Conservation (phyloP, 495 filamentous ascomycete genomes). For the Talaromyces proteolyticus region DNA sequence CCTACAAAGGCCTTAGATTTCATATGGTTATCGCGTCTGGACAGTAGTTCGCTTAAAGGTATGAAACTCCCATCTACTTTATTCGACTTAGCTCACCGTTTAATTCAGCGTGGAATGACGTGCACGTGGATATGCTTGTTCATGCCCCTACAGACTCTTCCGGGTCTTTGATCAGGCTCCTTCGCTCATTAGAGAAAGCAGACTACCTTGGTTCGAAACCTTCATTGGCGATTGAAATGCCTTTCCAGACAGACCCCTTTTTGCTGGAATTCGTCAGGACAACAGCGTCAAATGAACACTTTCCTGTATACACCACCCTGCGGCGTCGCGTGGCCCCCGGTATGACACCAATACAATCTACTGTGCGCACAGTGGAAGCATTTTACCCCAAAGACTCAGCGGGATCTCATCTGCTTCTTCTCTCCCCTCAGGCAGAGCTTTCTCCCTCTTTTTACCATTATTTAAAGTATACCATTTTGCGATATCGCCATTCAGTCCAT, state of each 20-base stretch:
- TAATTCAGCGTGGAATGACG: conserved; percentile 62
- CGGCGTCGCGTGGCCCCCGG: conserved; percentile 59
- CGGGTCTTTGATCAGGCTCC: conserved; percentile 64
- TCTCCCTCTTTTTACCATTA: conserved; percentile 76
- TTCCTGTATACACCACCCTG: conserved; percentile 49
- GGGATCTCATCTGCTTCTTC: conserved; percentile 65
- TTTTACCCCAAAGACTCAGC: conserved; percentile 65
- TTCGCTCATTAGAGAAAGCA: conserved; percentile 64
- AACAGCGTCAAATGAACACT: conserved; percentile 58
- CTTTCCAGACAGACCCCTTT: conserved; percentile 54
- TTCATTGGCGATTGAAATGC: conserved; percentile 75
- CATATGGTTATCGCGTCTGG: conserved; percentile 71
- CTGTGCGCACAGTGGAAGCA: conserved; percentile 67
- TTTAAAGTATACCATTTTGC: conserved; percentile 65
- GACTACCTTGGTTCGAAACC: conserved; percentile 67
- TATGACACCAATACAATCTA: conserved; percentile 55
- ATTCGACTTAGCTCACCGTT: conserved; percentile 7
- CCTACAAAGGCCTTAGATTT: conserved; percentile 55
- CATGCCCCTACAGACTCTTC: conserved; percentile 62
- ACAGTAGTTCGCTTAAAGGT: conserved; percentile 65
- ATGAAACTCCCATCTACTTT: conserved; percentile 7
- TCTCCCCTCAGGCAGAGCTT: conserved; percentile 71
- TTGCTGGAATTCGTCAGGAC: conserved; percentile 53
- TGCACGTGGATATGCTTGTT: conserved; percentile 70
- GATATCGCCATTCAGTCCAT: conserved; percentile 62